These are phyloP conservation scores for Lanmaoa pseudosensibilis DNA, from an alignment of 768 basidiomycete genomes.

Conservation along the genomic window DNA sequence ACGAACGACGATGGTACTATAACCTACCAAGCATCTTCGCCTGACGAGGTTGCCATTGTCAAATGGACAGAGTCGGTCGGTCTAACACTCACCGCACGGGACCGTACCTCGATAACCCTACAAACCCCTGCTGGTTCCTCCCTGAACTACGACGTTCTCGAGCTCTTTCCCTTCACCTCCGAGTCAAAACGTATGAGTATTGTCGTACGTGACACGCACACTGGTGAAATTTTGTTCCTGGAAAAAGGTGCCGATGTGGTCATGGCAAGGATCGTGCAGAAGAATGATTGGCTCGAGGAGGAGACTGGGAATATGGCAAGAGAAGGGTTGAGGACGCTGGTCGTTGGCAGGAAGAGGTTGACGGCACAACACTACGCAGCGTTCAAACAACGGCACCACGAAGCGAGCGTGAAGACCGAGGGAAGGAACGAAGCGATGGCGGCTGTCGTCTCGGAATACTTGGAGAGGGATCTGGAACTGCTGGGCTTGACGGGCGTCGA, in stretches of 20 bases:
- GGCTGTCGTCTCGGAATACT: slow-evolving; percentile 64
- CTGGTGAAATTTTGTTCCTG: slow-evolving; percentile 82
- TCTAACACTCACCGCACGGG: slow-evolving; percentile 82
- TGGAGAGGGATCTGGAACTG: slow-evolving; percentile 90
- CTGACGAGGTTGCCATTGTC: slow-evolving; percentile 98
- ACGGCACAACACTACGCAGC: slow-evolving; percentile 64
- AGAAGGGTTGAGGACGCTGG: slow-evolving; percentile 92
- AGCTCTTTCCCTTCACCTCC: slow-evolving; percentile 97
- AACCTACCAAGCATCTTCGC: slow-evolving; percentile 98
- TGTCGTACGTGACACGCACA: slow-evolving; percentile 76
- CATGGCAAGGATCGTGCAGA: slow-evolving; percentile 91
- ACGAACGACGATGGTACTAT: slow-evolving; percentile 91
- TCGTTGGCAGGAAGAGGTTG: slow-evolving; percentile 82
- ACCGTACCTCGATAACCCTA: slow-evolving; percentile 87
- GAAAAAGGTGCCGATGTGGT: slow-evolving; percentile 99
- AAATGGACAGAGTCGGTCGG: slow-evolving; percentile 96
- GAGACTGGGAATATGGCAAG: slow-evolving; percentile 98
- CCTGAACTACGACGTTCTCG: slow-evolving; percentile 80
- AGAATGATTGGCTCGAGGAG: slow-evolving; percentile 99
- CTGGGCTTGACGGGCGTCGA: slow-evolving; percentile 97
- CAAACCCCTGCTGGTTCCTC: slow-evolving; percentile 64
- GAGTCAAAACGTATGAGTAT: slow-evolving; percentile 99
- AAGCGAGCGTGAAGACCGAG: slow-evolving; percentile 78
- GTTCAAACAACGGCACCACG: slow-evolving; percentile 71
- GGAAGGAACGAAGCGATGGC: slow-evolving; percentile 81